A percentile compares a stretch with the other conserved stretches of the same genome.
These are phyloP conservation scores for Clausena lansium DNA, from an alignment of 345 rosid species.

Conservation along the genomic window DNA sequence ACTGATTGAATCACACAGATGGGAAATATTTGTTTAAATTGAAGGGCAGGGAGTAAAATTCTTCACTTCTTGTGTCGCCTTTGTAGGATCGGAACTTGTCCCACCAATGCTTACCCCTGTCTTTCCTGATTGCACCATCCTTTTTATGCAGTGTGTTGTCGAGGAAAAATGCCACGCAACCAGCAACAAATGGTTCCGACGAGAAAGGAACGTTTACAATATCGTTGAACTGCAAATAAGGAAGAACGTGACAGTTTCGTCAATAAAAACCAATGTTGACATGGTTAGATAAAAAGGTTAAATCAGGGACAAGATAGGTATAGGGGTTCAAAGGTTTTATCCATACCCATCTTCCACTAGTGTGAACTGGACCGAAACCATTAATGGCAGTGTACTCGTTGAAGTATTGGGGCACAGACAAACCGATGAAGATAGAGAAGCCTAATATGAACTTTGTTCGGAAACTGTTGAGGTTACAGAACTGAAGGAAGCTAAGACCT, in stretches of 20 bases:
- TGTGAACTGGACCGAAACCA: conserved; percentile 87
- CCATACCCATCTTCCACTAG: conserved; percentile 81
- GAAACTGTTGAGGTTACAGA: conserved; percentile 90
- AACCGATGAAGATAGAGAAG: conserved; percentile 83
- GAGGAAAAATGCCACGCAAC: conserved; percentile 69
- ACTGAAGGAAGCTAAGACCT: conserved; percentile 89
- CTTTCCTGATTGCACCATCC: conserved; percentile 61
- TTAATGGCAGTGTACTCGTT: conserved; percentile 83
- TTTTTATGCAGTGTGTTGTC: conserved; percentile 68
- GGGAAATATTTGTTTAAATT: conserved; percentile 90
- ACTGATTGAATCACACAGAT: conserved; percentile 44
- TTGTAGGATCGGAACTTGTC: conserved; percentile 69
- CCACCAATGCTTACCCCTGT: conserved; percentile 98
- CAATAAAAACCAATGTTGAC: neutral
- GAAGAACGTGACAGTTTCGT: neutral
- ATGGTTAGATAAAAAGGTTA: neutral
- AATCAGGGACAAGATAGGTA: neutral
- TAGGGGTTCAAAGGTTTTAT: conserved; percentile 1
- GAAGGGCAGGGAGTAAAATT: conserved; percentile 91
- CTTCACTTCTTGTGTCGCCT: conserved; percentile 70
- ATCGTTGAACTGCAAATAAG: conserved; percentile 76
- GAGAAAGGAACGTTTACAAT: conserved; percentile 87
- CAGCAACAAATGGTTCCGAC: conserved; percentile 89
- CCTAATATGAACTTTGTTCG: conserved; percentile 75
- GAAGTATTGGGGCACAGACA: conserved; percentile 91